Percentiles rank a stretch among this genome's conserved stretches.
phyloP scores from a whole-genome alignment of 768 basidiomycete species.

The Pisolithus microcarpus region DNA sequence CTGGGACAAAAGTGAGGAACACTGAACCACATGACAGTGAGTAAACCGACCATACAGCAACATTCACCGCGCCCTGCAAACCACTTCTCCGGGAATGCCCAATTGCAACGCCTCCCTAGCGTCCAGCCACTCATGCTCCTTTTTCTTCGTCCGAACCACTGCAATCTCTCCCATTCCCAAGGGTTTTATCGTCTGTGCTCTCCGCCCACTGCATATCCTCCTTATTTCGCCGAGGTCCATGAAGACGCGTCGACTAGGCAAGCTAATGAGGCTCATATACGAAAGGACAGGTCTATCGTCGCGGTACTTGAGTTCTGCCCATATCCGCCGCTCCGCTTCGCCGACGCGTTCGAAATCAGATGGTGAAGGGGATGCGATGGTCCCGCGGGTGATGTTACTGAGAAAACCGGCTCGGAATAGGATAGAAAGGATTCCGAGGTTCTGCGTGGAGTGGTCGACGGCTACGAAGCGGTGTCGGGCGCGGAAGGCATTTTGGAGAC shows the following conservation, averaged over 20 bases:
- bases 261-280: slow-evolving; percentile 75
- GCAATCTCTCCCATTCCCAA: slow-evolving; percentile 91
- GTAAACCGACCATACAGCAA: neutral
- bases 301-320: slow-evolving; percentile 92
- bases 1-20: neutral
- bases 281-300: slow-evolving; percentile 80
- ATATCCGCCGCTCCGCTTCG: slow-evolving; percentile 72
- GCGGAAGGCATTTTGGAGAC: slow-evolving; percentile 86
- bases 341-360: slow-evolving; percentile 48
- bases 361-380: slow-evolving; percentile 58
- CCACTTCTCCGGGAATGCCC: slow-evolving; percentile 75
- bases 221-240: slow-evolving; percentile 70
- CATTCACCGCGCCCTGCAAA: slow-evolving; percentile 64
- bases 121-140: slow-evolving; percentile 81
- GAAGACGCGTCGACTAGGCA: slow-evolving; percentile 73
- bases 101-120: slow-evolving; percentile 84
- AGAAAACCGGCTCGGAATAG: slow-evolving; percentile 89
- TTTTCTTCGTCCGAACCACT: slow-evolving; percentile 65
- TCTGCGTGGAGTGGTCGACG: slow-evolving; percentile 79
- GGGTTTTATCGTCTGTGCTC: slow-evolving; percentile 75
- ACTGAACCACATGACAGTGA: neutral
- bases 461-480: slow-evolving; percentile 73
- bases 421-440: slow-evolving; percentile 86
- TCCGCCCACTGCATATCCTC: slow-evolving; percentile 71
- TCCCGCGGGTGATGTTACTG: slow-evolving; percentile 75